These are phyloP conservation scores for Auriscalpium microsporum DNA, from an alignment of 768 basidiomycete genomes.

Conservation along the genomic window DNA sequence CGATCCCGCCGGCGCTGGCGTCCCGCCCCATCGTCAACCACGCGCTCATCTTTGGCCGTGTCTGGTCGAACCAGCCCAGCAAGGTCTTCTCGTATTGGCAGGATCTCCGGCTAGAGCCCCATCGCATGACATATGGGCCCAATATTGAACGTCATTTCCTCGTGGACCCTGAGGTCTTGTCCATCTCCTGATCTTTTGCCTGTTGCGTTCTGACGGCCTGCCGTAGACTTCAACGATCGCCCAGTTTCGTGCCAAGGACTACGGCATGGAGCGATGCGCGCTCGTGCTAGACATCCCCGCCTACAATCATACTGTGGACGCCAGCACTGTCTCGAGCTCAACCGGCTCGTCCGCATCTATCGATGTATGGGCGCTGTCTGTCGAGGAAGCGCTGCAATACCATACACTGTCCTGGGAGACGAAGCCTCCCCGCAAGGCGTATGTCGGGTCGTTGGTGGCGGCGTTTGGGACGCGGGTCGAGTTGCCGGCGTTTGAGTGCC, in stretches of 20 bases:
- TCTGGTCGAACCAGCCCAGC: background rate
- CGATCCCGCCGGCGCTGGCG: background rate
- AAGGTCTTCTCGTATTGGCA: background rate
- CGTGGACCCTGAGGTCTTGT: background rate
- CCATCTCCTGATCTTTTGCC: background rate
- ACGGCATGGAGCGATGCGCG: background rate
- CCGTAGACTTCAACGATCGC: background rate
- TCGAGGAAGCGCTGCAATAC: background rate
- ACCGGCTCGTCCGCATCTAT: background rate
- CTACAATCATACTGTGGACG: too few relatives aligned
- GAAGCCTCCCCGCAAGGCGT: background rate
- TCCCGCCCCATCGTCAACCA: slow-evolving; percentile 1
- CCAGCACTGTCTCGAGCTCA: too few relatives aligned
- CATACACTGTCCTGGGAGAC: background rate
- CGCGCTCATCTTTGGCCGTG: background rate
- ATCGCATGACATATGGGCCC: background rate
- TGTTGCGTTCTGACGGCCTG: too few relatives aligned
- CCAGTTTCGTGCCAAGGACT: background rate
- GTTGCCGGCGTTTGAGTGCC: background rate
- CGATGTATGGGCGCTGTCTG: background rate
- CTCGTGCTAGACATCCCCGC: background rate
- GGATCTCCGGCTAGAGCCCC: background rate
- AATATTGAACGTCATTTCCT: background rate
- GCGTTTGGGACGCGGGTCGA: background rate
- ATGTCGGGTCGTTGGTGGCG: background rate